Conservation (phyloP, 371 early-diverging fungal species). For the Capillidium rhysosporum region DNA sequence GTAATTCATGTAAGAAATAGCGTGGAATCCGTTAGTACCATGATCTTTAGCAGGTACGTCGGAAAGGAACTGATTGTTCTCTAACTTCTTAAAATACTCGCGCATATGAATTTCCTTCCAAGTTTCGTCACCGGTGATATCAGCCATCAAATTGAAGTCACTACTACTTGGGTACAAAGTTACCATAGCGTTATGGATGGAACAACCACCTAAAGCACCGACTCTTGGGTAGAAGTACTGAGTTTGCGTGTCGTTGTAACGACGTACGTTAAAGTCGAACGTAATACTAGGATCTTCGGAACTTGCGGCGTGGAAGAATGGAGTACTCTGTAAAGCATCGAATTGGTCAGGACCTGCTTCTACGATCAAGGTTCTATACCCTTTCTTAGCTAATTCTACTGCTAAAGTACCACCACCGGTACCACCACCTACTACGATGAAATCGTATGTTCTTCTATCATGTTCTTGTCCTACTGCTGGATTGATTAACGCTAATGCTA, state of each 20-base stretch:
- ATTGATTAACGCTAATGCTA: too few relatives aligned
- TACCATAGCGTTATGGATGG: conserved; percentile 4
- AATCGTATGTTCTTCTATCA: neutral
- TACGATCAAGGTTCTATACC: neutral
- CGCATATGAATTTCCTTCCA: conserved; percentile 3
- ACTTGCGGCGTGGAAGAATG: neutral
- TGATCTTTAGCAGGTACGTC: neutral
- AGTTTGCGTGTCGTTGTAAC: neutral
- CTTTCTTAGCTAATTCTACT: neutral
- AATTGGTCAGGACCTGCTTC: neutral
- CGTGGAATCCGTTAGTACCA: neutral
- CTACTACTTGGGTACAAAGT: neutral
- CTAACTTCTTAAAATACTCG: neutral
- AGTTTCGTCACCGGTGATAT: neutral
- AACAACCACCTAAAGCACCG: conserved; percentile 5
- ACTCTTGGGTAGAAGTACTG: conserved; percentile 1
- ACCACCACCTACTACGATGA: conserved; percentile 1
- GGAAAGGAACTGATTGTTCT: neutral
- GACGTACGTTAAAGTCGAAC: neutral
- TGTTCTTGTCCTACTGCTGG: too few relatives aligned
- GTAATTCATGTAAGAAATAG: neutral
- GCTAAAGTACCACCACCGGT: neutral
- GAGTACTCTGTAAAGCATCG: neutral
- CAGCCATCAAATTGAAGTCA: neutral
- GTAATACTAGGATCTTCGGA: neutral